Evolutionary conservation across 306 rosid species (phyloP).

Genomic region (Astragalus membranaceus): DNA sequence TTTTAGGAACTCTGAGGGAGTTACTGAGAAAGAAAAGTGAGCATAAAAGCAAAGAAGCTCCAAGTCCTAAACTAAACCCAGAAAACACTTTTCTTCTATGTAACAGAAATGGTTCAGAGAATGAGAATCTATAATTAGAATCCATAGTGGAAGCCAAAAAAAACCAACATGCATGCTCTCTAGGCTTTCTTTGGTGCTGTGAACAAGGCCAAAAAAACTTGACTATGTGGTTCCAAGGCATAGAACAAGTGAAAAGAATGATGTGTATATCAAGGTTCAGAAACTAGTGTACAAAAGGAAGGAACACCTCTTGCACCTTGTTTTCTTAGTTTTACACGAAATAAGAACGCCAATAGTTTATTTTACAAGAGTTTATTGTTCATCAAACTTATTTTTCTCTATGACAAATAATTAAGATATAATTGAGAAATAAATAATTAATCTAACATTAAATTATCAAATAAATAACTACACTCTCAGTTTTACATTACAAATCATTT

Average conservation of each 20-base stretch:
- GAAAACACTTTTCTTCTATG: slow-evolving; percentile 57
- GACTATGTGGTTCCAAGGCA: not conserved
- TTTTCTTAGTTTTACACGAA: no score
- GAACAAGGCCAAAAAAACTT: no score
- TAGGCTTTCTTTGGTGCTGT: no score
- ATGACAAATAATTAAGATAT: no score
- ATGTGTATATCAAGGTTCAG: not conserved
- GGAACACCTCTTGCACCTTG: not conserved
- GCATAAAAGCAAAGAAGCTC: slow-evolving; percentile 40
- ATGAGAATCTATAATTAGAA: slow-evolving; percentile 38
- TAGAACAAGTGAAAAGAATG: not conserved
- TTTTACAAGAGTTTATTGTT: no score
- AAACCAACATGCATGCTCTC: slow-evolving; percentile 18
- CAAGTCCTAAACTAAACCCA: slow-evolving; percentile 57
- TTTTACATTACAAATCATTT: no score
- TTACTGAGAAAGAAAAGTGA: slow-evolving; percentile 29
- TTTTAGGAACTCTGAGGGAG: slow-evolving; percentile 29
- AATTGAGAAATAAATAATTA: no score
- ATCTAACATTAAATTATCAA: no score
- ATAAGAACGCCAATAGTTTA: no score
- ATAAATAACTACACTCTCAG: no score
- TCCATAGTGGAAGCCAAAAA: slow-evolving; percentile 19
- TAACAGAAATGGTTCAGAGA: slow-evolving; percentile 41
- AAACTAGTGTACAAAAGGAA: not conserved
- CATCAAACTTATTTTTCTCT: no score